Base-by-base conservation (phyloP, 1,139 yeast species). In the Zygosaccharomyces pseudobailii region DNA sequence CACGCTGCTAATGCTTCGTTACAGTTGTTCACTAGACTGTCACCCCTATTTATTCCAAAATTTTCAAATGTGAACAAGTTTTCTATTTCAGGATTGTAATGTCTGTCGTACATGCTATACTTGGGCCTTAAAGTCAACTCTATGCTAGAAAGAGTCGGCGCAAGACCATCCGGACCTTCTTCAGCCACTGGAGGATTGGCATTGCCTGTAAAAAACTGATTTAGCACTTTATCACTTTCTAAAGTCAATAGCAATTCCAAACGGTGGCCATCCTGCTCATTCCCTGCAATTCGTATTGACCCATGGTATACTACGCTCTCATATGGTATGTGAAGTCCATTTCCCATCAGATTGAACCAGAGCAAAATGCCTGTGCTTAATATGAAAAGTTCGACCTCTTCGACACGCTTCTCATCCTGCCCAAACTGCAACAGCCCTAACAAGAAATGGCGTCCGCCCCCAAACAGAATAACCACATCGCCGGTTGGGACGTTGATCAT, bases 401-500 rank as follows among this genome's bases (percentile, higher is more conserved):
- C 49, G 2, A 54, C 52, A 38, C 46, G 52, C 24, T 36, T 42
- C 36, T 45, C 46, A 27, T 47, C 48, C 24, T 43, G 47, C 20
- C 41, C 41, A 38, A 38, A 28, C 32, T 38, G 41, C 23, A 61
- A 37, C 30, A 52, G 42, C 10, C 57, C 53, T 22, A 67, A 46
- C 9, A 55, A 44, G 38, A 67, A 61, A 24, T 68, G 63, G 32
- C 75, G 56, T 1, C 75, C 75, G 5, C 75, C 75, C 5, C 73
- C 75, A 43, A 65, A 66, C 13, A 71, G 52, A 1, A 71, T 55
- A 1, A 71, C 68, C 22, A 58, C 55, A 43, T 68, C 70, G 37
- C 46, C 50, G 28, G 48, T 49, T 41, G 55, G 37, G 23, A 52
- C 41, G 42, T 48, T 20, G 46, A 50, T 35, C 46, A 39, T 45